Conservation (phyloP, 23 red algal species). For the Gracilaria domingensis region DNA sequence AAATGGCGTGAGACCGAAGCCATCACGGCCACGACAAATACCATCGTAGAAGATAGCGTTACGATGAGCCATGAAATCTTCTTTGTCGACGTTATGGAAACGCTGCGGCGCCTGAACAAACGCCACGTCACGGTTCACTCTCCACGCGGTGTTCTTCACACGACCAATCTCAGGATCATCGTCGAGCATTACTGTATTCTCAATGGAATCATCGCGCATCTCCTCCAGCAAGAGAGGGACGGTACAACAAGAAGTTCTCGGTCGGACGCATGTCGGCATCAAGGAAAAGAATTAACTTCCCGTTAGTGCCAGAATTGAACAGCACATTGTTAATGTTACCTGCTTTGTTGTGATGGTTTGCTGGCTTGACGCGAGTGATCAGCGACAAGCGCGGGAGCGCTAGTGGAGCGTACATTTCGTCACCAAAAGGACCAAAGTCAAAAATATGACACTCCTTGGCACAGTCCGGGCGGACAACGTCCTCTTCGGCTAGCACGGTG, state of each 20-base stretch:
- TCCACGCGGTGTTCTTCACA: conserved; percentile 72
- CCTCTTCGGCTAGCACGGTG: conserved; percentile 60
- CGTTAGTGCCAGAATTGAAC: conserved; percentile 67
- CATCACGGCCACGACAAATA: conserved; percentile 75
- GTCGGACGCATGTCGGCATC: conserved; percentile 73
- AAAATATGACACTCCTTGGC: conserved; percentile 70
- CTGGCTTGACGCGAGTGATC: conserved; percentile 76
- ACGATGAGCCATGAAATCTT: conserved; percentile 74
- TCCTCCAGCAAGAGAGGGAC: conserved; percentile 77
- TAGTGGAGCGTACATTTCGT: conserved; percentile 69
- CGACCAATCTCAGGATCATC: conserved; percentile 77
- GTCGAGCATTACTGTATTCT: conserved; percentile 51
- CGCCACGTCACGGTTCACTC: conserved; percentile 76
- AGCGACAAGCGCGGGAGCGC: conserved; percentile 76
- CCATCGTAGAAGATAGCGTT: conserved; percentile 85
- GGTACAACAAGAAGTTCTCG: conserved; percentile 74
- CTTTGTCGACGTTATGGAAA: conserved; percentile 70
- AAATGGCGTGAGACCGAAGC: conserved; percentile 77
- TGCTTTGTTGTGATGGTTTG: conserved; percentile 79
- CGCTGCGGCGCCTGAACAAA: conserved; percentile 78
- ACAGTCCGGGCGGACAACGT: conserved; percentile 65
- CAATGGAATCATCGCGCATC: conserved; percentile 61
- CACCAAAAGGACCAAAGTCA: conserved; percentile 76
- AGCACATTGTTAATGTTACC: conserved; percentile 86
- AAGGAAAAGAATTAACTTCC: conserved; percentile 81